phyloP scores from a whole-genome alignment of 164 flowering plant genomes.

The Liquidambar formosana region DNA sequence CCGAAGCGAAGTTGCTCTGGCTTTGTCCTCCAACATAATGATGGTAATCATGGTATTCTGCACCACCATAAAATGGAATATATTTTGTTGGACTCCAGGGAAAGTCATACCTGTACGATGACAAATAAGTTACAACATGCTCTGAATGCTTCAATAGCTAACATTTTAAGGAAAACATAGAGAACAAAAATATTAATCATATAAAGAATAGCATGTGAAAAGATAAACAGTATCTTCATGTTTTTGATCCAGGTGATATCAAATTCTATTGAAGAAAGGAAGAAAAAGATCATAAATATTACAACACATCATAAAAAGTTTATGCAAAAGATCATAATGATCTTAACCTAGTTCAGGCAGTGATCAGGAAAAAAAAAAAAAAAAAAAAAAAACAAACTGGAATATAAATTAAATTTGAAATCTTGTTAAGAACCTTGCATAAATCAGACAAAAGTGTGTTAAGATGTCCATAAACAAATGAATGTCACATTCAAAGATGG shows the following conservation, averaged over 20 bases:
- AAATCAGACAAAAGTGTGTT: no score
- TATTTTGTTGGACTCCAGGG: conserved; percentile 84
- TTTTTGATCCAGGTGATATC: neutral
- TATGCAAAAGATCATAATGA: neutral
- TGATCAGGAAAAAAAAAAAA: no score
- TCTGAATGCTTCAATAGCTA: neutral
- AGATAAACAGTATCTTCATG: neutral
- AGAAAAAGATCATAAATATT: neutral
- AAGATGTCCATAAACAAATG: neutral
- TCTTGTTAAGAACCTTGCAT: no score
- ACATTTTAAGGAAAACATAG: neutral
- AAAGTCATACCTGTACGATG: conserved; percentile 68
- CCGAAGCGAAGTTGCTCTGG: conserved; percentile 92
- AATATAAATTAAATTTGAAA: no score
- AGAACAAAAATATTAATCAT: neutral
- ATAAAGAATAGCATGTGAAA: neutral
- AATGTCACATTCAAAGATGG: neutral
- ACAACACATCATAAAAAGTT: neutral
- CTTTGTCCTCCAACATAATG: conserved; percentile 96
- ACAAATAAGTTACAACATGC: neutral
- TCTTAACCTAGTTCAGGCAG: no score
- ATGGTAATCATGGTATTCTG: conserved; percentile 96
- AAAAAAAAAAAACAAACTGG: no score
- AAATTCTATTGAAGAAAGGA: neutral
- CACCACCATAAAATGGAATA: conserved; percentile 95